These are phyloP conservation scores for Aspergillus carbonarius DNA, from an alignment of 2,329 filamentous ascomycete genomes.

Conservation along the genomic window DNA sequence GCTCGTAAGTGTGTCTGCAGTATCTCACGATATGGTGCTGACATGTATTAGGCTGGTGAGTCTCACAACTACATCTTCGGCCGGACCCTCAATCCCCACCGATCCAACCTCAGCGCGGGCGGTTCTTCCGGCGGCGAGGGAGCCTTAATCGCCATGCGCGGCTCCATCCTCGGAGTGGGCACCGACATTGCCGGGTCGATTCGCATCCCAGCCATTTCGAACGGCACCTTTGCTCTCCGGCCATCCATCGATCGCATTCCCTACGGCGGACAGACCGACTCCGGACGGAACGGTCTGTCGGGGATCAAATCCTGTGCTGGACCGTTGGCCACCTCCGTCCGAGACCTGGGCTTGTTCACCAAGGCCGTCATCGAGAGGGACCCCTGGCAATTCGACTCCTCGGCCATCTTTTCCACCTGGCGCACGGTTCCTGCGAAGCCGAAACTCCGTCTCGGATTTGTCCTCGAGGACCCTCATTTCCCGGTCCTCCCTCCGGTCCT, in stretches of 20 bases:
- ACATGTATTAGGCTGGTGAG: slow-evolving; percentile 43
- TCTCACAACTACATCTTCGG: slow-evolving; percentile 59
- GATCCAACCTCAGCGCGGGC: slow-evolving; percentile 58
- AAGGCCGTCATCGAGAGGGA: slow-evolving; percentile 3
- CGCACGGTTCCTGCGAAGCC: not conserved
- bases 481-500: slow-evolving; percentile 5
- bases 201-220: slow-evolving; percentile 49
- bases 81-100: slow-evolving; percentile 61
- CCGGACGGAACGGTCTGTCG: slow-evolving; percentile 14
- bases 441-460: not conserved
- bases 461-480: slow-evolving; percentile 3
- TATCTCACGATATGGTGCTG: too few species aligned
- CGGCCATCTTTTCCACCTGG: not conserved
- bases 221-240: slow-evolving; percentile 50
- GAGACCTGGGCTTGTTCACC: slow-evolving; percentile 18
- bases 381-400: slow-evolving; percentile 12
- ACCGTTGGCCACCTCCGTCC: slow-evolving; percentile 18
- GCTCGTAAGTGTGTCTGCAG: slow-evolving; percentile 1
- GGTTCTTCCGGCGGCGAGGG: slow-evolving; percentile 68
- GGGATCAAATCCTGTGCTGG: slow-evolving; percentile 23
- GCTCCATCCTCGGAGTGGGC: slow-evolving; percentile 58
- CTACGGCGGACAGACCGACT: slow-evolving; percentile 41
- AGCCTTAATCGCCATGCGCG: slow-evolving; percentile 59
- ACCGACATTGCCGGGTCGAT: slow-evolving; percentile 57
- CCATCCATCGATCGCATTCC: slow-evolving; percentile 48